Conservation (phyloP, 306 rosid genomes). For the Citrullus amarus region DNA sequence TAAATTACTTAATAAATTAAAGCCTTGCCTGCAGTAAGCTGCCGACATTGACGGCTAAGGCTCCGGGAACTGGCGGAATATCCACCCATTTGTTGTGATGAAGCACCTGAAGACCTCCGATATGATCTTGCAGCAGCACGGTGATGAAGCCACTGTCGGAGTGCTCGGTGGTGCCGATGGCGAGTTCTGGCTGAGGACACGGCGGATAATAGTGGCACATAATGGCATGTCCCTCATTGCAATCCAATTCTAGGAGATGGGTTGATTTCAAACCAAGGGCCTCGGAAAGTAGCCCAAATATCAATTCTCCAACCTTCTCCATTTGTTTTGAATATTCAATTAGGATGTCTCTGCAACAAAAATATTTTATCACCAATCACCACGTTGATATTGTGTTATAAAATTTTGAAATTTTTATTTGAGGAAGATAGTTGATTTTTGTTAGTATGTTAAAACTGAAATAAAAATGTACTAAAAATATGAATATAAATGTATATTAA, state of each 20-base stretch:
- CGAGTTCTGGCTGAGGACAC: slow-evolving; percentile 28
- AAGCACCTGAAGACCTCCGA: slow-evolving; percentile 30
- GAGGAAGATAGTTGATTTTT: too few relatives aligned
- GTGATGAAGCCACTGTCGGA: slow-evolving; percentile 20
- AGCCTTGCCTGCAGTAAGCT: slow-evolving; percentile 15
- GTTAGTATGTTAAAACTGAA: too few relatives aligned
- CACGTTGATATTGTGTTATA: too few relatives aligned
- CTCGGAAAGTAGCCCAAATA: slow-evolving; percentile 23
- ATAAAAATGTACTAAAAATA: too few relatives aligned
- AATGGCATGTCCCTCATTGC: background rate
- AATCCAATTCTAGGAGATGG: slow-evolving; percentile 8
- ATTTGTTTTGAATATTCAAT: slow-evolving; percentile 10
- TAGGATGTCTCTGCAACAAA: slow-evolving; percentile 8
- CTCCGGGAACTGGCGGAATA: slow-evolving; percentile 15
- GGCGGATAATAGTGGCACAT: slow-evolving; percentile 25
- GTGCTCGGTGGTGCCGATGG: slow-evolving; percentile 22
- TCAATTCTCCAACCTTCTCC: background rate
- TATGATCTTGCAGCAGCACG: slow-evolving; percentile 19
- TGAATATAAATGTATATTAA: too few relatives aligned
- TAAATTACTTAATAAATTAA: too few relatives aligned
- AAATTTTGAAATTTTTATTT: too few relatives aligned
- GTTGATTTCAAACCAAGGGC: slow-evolving; percentile 19
- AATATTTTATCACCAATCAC: too few relatives aligned
- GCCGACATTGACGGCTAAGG: slow-evolving; percentile 21
- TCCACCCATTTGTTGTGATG: slow-evolving; percentile 19